Base-by-base conservation (phyloP, 1,139 yeast species). In the Sugiyamaella paludigena region DNA sequence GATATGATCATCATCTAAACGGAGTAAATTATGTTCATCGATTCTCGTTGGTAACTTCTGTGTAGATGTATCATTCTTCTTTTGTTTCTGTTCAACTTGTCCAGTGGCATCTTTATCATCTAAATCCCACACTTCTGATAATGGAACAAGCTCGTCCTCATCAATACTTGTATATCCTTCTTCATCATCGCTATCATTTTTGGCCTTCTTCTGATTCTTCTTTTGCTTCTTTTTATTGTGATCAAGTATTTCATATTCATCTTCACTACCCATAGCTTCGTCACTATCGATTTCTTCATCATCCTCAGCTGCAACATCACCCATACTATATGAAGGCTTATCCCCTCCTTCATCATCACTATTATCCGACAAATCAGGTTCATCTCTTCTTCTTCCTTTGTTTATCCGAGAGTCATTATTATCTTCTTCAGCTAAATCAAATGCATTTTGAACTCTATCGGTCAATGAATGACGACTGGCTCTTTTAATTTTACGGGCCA, bases 91-190 rank as follows among this genome's bases (percentile, higher is more conserved):
- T 45, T 55, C 59, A 15, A 44, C 58, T n/a, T 53, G 59, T 11
- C 48, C 57, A 7, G 48, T 50, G 7, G 43, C 50, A 10, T 55
- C 58, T 37, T 58, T 66, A 32, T 82, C 89, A 63, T 87, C 95
- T 71, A 81, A 67, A 65, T 86, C 97, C 96, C 96, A 89, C 5
- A 87, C 91, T 58, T 84, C 89, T 7, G 95, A 85, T 42, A 89
- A 73, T 0, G 95, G 79, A 48, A 86, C 78, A 51, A 89, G 73
- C 58, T 87, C 86, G 33, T 70, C 72, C 64, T 87, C 96, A 60
- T 89, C 96, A 43, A 79, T 66, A 60, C 83, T 78, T 41, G 51
- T 58, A 35, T 57, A 59, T n/a, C 55, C 62, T 10, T 69, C 71
- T 56, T 79, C 73, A 29, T 62, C 72, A 52, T 64, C 24, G 5